Evolutionary conservation across 441 rosid genomes (phyloP).

Genomic region (Erodium texanum): DNA sequence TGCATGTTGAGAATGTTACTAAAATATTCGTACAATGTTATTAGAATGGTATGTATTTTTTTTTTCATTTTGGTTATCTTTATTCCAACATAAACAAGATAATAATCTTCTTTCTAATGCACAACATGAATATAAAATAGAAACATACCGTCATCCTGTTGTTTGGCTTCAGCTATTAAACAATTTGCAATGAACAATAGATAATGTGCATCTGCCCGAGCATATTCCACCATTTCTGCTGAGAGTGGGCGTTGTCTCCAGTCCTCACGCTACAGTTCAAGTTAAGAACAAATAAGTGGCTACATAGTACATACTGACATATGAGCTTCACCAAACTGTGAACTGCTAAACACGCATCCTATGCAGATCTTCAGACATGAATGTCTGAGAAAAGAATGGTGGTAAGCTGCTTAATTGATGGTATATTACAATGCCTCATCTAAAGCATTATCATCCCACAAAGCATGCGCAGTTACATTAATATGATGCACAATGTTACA

Average conservation of each 20-base stretch:
- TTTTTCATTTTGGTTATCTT: not conserved
- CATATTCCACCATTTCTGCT: constrained; percentile 72
- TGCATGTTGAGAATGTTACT: not conserved
- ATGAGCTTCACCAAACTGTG: not conserved
- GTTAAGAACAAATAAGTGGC: constrained; percentile 12
- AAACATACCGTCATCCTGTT: constrained; percentile 46
- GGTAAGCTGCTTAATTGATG: not conserved
- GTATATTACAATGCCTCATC: not conserved
- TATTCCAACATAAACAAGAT: constrained; percentile 14
- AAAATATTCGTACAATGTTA: not conserved
- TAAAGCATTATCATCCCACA: not conserved
- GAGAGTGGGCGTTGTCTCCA: constrained; percentile 93
- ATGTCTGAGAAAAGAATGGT: not conserved
- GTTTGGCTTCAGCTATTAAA: constrained; percentile 61
- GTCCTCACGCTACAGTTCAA: constrained; percentile 71
- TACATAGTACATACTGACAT: not conserved
- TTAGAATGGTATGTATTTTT: not conserved
- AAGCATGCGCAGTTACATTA: not conserved
- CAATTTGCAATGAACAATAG: constrained; percentile 58
- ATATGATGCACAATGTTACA: not conserved
- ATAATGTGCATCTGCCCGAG: constrained; percentile 81
- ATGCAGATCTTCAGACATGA: not conserved
- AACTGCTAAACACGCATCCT: not conserved
- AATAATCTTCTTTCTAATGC: constrained; percentile 7
- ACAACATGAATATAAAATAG: not conserved